Percentiles rank a stretch among this genome's conserved stretches.
Conservation (phyloP, 1,139 yeast genomes). For the Hyphopichia fennica region DNA sequence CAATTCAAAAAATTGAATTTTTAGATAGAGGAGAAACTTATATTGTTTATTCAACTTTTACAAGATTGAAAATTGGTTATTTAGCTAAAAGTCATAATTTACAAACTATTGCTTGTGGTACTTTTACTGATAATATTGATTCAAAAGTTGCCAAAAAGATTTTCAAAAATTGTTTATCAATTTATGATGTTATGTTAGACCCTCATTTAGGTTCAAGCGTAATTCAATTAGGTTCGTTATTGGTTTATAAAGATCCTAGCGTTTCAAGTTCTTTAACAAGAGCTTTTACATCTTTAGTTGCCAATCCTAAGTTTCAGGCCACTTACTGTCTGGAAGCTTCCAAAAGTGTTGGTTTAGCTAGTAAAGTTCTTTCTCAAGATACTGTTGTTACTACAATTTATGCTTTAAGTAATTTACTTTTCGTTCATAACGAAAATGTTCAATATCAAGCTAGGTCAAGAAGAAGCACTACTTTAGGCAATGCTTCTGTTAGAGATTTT, state of each 20-base stretch:
- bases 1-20: slow-evolving; percentile 40
- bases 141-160: slow-evolving; percentile 31
- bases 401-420: slow-evolving; percentile 73
- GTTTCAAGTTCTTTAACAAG: slow-evolving; percentile 50
- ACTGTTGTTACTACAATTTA: slow-evolving; percentile 85
- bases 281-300: slow-evolving; percentile 49
- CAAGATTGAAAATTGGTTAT: slow-evolving; percentile 41
- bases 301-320: slow-evolving; percentile 39
- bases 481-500: slow-evolving; percentile 14
- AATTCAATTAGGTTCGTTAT: slow-evolving; percentile 55
- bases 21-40: slow-evolving; percentile 48
- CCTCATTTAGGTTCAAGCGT: slow-evolving; percentile 48
- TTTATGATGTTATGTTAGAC: slow-evolving; percentile 45
- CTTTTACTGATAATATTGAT: slow-evolving; percentile 40
- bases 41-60: slow-evolving; percentile 42
- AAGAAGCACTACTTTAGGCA: slow-evolving; percentile 22
- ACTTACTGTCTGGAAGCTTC: slow-evolving; percentile 37
- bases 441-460: slow-evolving; percentile 23
- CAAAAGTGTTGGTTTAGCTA: slow-evolving; percentile 43
- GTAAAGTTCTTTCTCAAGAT: slow-evolving; percentile 64
- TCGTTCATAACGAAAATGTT: slow-evolving; percentile 49
- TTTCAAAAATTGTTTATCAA: slow-evolving; percentile 40
- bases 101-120: slow-evolving; percentile 46
- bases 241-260: slow-evolving; percentile 47
- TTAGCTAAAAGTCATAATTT: slow-evolving; percentile 39